A percentile compares a stretch with the other conserved stretches of the same genome.
These are phyloP conservation scores for Colletotrichum caudatum DNA, from an alignment of 2,329 filamentous ascomycete genomes.

Conservation along the genomic window DNA sequence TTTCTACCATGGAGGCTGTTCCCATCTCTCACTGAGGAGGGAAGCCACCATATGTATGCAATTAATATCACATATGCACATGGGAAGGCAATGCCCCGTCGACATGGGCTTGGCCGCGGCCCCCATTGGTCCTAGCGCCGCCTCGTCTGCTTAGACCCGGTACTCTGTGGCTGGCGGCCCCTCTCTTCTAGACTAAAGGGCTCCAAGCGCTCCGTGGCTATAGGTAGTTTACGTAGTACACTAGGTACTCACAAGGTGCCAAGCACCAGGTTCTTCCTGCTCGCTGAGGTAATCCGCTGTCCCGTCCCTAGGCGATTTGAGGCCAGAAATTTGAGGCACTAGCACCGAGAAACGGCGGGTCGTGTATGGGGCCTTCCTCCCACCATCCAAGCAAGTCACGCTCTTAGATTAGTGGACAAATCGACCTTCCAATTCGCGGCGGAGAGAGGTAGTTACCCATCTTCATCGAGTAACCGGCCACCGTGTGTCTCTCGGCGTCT, in stretches of 20 bases:
- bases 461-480: slow-evolving; percentile 26
- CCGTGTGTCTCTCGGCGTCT: slow-evolving; percentile 22
- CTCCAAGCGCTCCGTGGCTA: neutral
- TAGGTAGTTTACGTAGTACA: too few species aligned
- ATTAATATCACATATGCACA: slow-evolving; percentile 33
- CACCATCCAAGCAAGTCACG: slow-evolving; percentile 42
- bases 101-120: slow-evolving; percentile 21
- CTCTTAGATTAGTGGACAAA: slow-evolving; percentile 41
- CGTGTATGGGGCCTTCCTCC: slow-evolving; percentile 38
- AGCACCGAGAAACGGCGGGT: slow-evolving; percentile 28
- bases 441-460: slow-evolving; percentile 37
- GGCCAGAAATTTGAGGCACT: slow-evolving; percentile 39
- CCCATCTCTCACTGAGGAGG: neutral
- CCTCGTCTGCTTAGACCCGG: slow-evolving; percentile 10
- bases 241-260: too few species aligned
- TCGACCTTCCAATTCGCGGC: slow-evolving; percentile 36
- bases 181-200: neutral
- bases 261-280: slow-evolving; percentile 23
- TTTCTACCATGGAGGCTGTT: neutral
- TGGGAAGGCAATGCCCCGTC: slow-evolving; percentile 32
- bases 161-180: slow-evolving; percentile 11
- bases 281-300: slow-evolving; percentile 32
- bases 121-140: slow-evolving; percentile 30
- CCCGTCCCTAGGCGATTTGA: slow-evolving; percentile 33
- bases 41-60: slow-evolving; percentile 20